These are phyloP conservation scores for Suillus bovinus DNA, from an alignment of 768 basidiomycete species.

Conservation along the genomic window DNA sequence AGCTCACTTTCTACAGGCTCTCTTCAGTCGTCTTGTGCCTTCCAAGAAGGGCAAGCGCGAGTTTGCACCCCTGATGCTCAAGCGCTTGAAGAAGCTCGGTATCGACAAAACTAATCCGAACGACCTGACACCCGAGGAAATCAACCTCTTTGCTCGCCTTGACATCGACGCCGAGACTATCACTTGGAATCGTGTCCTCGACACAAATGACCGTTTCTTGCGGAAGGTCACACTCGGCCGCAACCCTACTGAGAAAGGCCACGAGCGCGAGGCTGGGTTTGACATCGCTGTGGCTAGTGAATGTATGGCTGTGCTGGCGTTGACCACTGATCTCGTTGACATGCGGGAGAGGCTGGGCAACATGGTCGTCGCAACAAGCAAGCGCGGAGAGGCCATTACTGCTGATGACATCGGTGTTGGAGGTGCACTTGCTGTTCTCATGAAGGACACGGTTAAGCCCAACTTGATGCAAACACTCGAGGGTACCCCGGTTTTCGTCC, in stretches of 20 bases:
- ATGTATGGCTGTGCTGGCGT: conserved; percentile 95
- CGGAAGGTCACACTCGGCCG: conserved; percentile 94
- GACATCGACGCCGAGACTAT: conserved; percentile 90
- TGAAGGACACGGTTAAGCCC: conserved; percentile 99
- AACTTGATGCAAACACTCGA: conserved; percentile 98
- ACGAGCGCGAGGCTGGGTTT: conserved; percentile 87
- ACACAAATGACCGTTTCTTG: conserved; percentile 96
- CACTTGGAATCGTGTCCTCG: conserved; percentile 97
- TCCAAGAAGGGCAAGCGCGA: conserved; percentile 91
- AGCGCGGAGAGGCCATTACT: conserved; percentile 87
- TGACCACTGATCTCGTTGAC: conserved; percentile 84
- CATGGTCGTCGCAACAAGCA: conserved; percentile 97
- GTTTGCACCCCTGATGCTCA: conserved; percentile 95
- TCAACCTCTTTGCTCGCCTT: conserved; percentile 84
- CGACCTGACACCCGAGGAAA: conserved; percentile 90
- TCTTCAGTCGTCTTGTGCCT: conserved; percentile 91
- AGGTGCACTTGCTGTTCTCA: conserved; percentile 92
- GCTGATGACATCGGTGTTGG: conserved; percentile 96
- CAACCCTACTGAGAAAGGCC: conserved; percentile 85
- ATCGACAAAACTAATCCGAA: conserved; percentile 93
- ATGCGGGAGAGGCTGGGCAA: conserved; percentile 91
- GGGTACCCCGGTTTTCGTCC: conserved; percentile 98
- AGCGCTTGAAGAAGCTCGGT: conserved; percentile 91
- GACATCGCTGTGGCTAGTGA: conserved; percentile 98
- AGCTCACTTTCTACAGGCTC: conserved; percentile 43